Evolutionary conservation across 257 asterid genomes (phyloP).

Genomic region (Solanum neorickii): DNA sequence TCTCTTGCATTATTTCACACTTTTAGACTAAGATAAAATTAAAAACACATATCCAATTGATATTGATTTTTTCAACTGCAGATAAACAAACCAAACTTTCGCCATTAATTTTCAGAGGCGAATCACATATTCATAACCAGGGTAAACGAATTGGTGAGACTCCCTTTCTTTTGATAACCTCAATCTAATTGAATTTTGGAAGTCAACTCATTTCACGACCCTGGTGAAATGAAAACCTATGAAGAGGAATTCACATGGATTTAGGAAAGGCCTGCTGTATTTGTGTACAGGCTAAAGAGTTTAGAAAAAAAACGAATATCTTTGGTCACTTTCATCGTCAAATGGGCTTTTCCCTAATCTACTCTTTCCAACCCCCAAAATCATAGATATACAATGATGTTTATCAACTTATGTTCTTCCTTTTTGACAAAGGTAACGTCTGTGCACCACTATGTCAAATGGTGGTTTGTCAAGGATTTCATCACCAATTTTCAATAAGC

Average conservation of each 20-base stretch:
- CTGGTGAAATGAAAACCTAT: no score
- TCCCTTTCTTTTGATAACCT: background rate
- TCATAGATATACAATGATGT: background rate
- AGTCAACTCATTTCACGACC: no score
- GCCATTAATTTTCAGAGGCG: background rate
- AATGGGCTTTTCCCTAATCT: background rate
- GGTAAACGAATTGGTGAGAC: background rate
- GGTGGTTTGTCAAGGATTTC: background rate
- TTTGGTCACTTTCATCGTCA: background rate
- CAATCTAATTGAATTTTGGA: no score
- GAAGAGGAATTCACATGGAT: no score
- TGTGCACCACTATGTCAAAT: background rate
- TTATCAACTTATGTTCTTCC: background rate
- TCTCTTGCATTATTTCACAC: background rate
- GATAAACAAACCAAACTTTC: background rate
- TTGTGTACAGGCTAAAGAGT: background rate
- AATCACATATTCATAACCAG: background rate
- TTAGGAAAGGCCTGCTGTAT: no score
- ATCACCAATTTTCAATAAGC: background rate
- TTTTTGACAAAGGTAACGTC: background rate
- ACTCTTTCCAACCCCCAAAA: background rate
- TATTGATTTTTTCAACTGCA: background rate
- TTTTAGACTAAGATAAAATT: background rate
- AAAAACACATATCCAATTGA: background rate
- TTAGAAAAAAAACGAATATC: fast-evolving